These are phyloP conservation scores for Singerocomus rubriflavus DNA, from an alignment of 1,284 basidiomycete genomes.

Conservation along the genomic window DNA sequence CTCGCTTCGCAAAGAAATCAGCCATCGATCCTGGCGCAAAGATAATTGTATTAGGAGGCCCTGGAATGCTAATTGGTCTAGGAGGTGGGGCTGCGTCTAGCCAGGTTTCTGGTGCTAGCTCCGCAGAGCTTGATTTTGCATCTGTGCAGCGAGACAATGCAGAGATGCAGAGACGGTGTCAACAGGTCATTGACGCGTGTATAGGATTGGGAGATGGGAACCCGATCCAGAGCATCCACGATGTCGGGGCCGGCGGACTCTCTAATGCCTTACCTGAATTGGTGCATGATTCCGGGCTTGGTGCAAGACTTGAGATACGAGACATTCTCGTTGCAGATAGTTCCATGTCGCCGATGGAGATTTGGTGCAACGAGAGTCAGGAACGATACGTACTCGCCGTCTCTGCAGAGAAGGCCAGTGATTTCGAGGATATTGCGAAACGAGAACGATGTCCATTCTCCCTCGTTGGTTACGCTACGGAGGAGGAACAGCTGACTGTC, in stretches of 20 bases:
- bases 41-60: slow-evolving; percentile 94
- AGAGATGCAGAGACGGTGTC: slow-evolving; percentile 96
- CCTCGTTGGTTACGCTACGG: slow-evolving; percentile 85
- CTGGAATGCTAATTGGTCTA: slow-evolving; percentile 94
- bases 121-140: slow-evolving; percentile 94
- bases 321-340: slow-evolving; percentile 91
- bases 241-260: slow-evolving; percentile 95
- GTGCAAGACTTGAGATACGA: slow-evolving; percentile 92
- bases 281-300: slow-evolving; percentile 91
- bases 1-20: slow-evolving; percentile 75
- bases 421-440: slow-evolving; percentile 78
- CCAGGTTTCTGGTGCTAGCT: slow-evolving; percentile 83
- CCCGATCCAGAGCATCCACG: slow-evolving; percentile 96
- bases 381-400: slow-evolving; percentile 97
- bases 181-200: slow-evolving; percentile 96
- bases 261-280: slow-evolving; percentile 97
- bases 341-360: slow-evolving; percentile 98
- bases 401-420: slow-evolving; percentile 51
- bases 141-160: slow-evolving; percentile 98
- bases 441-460: slow-evolving; percentile 94
- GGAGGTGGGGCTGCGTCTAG: slow-evolving; percentile 96
- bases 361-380: slow-evolving; percentile 99
- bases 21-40: slow-evolving; percentile 76
- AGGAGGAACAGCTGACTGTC: slow-evolving; percentile 81
- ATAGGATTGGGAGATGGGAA: slow-evolving; percentile 63